Evolutionary conservation across 129 eudicot species (phyloP), one percentile per base, ranked within the genome.

Genomic region (Escallonia herrerae): DNA sequence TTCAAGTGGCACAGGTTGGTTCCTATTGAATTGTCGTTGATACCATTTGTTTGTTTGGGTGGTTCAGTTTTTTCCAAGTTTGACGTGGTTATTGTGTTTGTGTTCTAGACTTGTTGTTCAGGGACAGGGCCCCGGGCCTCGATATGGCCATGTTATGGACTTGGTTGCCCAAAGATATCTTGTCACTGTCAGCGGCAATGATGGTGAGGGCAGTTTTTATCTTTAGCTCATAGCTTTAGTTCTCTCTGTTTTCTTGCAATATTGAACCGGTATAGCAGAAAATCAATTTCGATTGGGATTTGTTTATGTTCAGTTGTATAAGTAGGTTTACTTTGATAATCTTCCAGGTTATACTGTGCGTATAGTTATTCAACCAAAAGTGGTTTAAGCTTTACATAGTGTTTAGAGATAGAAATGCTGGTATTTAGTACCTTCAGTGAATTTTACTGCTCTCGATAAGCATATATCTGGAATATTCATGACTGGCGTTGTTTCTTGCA

Each of bases 101-200:
- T 66, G 56, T 61, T 65, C 82, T 72, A 93, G 99, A 74, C 91
- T 93, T 71, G 96, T 93, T 70, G 99, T 93, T 76, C 99, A 93
- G 78, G 95, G 99, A 56, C 83, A 78, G 69, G 99, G 99, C 42
- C 96, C 96, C 7, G 96, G 99, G 39, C 96, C 99, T 39, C 79
- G 99, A 49, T 93, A 93, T 51, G 99, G 99, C 14, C 99, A 93
- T 74, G 99, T 89, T 6, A 93, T 93, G 91, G 99, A 93, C 59
- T 84, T 93, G 84, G 96, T 93, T 65, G 95, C 96, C 37, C 99
- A 93, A 74, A 78, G 99, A 76, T 89, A 83, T 69, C 95, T 93
- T 63, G 99, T 93, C 45, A 83, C 90, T 57, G 91, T 89, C 54
- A 88, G 96, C 63, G 99, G 99, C 74, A 93, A 86, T 80, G 99